These are phyloP conservation scores for Choiromyces venosus DNA, from an alignment of 495 filamentous ascomycete genomes.

Conservation along the genomic window DNA sequence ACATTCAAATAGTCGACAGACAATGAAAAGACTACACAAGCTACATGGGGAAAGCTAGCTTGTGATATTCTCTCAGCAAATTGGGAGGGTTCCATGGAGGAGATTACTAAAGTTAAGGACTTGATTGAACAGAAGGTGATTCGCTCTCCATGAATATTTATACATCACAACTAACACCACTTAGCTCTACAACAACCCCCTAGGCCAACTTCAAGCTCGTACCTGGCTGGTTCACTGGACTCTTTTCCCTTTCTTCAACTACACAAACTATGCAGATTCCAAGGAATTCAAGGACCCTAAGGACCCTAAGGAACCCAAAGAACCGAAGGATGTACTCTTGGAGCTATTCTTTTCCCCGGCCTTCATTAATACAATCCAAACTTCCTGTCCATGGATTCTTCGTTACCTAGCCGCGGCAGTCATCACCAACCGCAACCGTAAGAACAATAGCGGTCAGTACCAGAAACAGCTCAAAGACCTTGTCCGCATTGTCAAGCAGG, in stretches of 20 bases:
- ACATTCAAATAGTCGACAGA: constrained; percentile 62
- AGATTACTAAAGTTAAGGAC: constrained; percentile 89
- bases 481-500: constrained; percentile 87
- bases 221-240: constrained; percentile 98
- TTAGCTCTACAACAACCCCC: constrained; percentile 87
- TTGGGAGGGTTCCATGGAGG: constrained; percentile 95
- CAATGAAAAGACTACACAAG: constrained; percentile 89
- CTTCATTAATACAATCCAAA: constrained; percentile 99
- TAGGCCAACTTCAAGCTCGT: constrained; percentile 88
- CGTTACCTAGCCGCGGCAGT: constrained; percentile 92
- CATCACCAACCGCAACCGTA: constrained; percentile 85
- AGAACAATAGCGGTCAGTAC: constrained; percentile 74
- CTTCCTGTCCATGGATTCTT: constrained; percentile 92
- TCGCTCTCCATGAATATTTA: neutral
- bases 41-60: constrained; percentile 94
- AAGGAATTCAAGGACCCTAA: constrained; percentile 43
- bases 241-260: constrained; percentile 98
- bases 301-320: neutral
- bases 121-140: constrained; percentile 61
- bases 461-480: constrained; percentile 98
- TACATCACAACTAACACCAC: constrained; percentile 39
- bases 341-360: constrained; percentile 93
- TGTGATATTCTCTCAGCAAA: constrained; percentile 86
- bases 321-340: constrained; percentile 63
- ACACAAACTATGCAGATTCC: constrained; percentile 78